Percentiles rank a stretch among this genome's conserved stretches.
phyloP scores from a whole-genome alignment of 495 filamentous ascomycete genomes.

The Hyaloscypha hepaticicola region DNA sequence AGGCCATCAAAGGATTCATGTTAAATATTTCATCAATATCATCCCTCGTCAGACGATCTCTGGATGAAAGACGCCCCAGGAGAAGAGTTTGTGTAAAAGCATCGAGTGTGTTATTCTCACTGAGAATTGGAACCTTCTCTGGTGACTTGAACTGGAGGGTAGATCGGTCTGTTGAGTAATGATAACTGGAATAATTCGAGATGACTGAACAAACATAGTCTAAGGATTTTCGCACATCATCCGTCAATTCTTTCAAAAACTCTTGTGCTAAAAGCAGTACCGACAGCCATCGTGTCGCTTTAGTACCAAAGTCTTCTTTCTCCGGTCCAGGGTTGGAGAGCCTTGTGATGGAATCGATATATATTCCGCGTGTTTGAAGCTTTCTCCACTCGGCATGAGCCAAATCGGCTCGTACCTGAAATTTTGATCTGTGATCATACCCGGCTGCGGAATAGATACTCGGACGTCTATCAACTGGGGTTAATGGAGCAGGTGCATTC shows the following conservation, averaged over 20 bases:
- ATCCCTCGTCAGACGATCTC: background rate
- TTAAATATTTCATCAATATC: background rate
- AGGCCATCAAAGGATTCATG: background rate
- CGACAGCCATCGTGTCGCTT: background rate
- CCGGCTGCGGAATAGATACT: background rate
- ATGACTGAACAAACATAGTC: background rate
- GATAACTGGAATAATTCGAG: background rate
- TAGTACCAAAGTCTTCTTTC: background rate
- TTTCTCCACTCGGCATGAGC: background rate
- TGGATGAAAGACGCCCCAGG: background rate
- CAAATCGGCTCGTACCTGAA: background rate
- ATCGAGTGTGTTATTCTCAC: background rate
- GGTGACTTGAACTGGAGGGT: background rate
- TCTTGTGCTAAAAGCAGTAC: background rate
- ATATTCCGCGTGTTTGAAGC: background rate
- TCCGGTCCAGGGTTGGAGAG: background rate
- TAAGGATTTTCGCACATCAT: background rate
- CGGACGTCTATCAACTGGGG: background rate
- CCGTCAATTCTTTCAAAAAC: background rate
- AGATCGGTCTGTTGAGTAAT: background rate
- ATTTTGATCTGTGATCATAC: slow-evolving; percentile 6
- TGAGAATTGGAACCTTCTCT: background rate
- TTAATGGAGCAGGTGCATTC: background rate
- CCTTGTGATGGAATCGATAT: background rate
- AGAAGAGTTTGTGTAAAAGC: slow-evolving; percentile 5